A percentile compares a stretch with the other conserved stretches of the same genome.
These are phyloP conservation scores for Thielaviopsis euricoi DNA, from an alignment of 2,329 filamentous ascomycete genomes.

Conservation along the genomic window DNA sequence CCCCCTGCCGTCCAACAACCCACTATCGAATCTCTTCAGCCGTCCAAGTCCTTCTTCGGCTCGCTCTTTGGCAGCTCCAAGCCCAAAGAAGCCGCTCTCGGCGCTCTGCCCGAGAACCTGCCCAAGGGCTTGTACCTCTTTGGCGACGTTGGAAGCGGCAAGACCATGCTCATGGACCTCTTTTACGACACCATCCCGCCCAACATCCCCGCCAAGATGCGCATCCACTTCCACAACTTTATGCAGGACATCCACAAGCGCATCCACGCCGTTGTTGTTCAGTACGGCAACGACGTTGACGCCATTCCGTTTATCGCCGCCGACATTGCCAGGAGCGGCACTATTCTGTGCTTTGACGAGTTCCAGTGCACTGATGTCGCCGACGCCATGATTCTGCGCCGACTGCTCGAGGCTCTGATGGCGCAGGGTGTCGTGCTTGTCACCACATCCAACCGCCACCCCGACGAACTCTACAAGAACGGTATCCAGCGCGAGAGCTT, in stretches of 20 bases:
- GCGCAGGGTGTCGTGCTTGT: conserved; percentile 91
- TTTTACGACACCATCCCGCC: conserved; percentile 84
- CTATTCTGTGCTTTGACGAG: conserved; percentile 92
- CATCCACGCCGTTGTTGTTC: conserved; percentile 77
- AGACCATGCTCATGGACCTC: conserved; percentile 99
- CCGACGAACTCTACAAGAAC: conserved; percentile 93
- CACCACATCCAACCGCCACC: conserved; percentile 93
- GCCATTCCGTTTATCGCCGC: conserved; percentile 83
- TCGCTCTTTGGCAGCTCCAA: conserved; percentile 41
- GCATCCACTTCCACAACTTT: conserved; percentile 98
- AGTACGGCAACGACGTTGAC: conserved; percentile 78
- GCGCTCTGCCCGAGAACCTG: conserved; percentile 50
- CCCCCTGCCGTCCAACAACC: conserved; percentile 64
- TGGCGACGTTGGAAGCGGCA: conserved; percentile 90
- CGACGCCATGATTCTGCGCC: conserved; percentile 90
- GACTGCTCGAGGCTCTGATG: conserved; percentile 80
- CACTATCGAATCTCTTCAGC: conserved; percentile 51
- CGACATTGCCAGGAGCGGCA: conserved; percentile 73
- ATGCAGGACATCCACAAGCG: conserved; percentile 96
- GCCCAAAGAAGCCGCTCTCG: conserved; percentile 20
- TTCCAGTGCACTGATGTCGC: conserved; percentile 98
- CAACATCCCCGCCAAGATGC: conserved; percentile 65
- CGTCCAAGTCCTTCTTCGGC: conserved; percentile 35
- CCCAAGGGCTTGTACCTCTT: conserved; percentile 89
- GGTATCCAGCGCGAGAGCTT: conserved; percentile 93